phyloP scores from a whole-genome alignment of 2,329 filamentous ascomycete genomes.

The Xylariaceae sp. region DNA sequence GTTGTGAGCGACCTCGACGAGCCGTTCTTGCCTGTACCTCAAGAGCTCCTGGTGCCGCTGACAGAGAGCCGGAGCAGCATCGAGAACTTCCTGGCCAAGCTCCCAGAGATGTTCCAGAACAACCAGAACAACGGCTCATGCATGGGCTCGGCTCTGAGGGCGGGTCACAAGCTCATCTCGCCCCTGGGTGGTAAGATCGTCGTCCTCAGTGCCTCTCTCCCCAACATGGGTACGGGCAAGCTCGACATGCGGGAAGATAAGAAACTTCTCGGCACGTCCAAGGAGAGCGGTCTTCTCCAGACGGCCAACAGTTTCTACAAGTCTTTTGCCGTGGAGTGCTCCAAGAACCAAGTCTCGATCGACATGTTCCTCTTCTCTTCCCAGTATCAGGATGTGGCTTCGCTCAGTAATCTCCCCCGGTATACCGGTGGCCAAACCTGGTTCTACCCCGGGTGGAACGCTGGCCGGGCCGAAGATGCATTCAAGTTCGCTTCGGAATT shows the following conservation, averaged over 20 bases:
- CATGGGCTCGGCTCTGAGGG: constrained; percentile 87
- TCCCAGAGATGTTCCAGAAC: constrained; percentile 95
- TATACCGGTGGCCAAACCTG: constrained; percentile 98
- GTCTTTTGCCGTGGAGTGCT: constrained; percentile 97
- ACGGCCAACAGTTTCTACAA: constrained; percentile 97
- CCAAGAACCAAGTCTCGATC: constrained; percentile 96
- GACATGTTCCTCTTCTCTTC: constrained; percentile 98
- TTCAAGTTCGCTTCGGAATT: constrained; percentile 98
- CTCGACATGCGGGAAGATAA: constrained; percentile 94
- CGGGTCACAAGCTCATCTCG: constrained; percentile 92
- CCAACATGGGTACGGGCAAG: constrained; percentile 83
- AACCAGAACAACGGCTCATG: constrained; percentile 85
- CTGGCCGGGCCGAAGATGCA: constrained; percentile 84
- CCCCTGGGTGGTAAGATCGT: constrained; percentile 92
- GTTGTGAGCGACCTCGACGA: constrained; percentile 94
- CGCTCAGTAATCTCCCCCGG: constrained; percentile 85
- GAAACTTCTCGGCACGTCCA: constrained; percentile 87
- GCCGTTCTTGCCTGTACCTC: constrained; percentile 89
- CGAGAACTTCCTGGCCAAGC: constrained; percentile 80
- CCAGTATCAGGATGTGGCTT: constrained; percentile 95
- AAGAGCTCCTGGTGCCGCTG: constrained; percentile 82
- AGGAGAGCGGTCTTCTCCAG: constrained; percentile 80
- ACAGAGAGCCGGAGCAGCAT: constrained; percentile 85
- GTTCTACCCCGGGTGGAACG: constrained; percentile 98
- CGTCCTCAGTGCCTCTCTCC: constrained; percentile 81